phyloP scores from a whole-genome alignment of 139 green algal genomes.

The Dunaliella sp. region DNA sequence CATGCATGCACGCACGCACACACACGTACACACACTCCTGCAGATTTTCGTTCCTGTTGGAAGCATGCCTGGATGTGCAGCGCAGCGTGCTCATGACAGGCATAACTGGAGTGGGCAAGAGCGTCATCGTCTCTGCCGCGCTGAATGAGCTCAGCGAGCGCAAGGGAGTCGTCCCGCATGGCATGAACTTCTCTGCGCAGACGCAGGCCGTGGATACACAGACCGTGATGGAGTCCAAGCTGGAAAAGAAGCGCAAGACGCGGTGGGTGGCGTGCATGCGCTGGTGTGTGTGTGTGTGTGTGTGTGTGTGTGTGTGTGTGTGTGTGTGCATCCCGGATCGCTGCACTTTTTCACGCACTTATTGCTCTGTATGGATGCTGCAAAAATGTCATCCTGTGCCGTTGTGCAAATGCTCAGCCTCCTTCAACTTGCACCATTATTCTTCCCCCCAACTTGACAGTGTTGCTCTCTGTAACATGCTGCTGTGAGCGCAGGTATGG shows the following conservation, averaged over 20 bases:
- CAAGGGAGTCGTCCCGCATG: constrained; percentile 61
- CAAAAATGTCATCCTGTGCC: too few relatives aligned
- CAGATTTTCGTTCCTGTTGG: constrained; percentile 62
- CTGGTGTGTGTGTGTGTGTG: too few relatives aligned
- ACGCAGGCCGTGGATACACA: constrained; percentile 73
- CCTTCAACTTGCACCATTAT: too few relatives aligned
- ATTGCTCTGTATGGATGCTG: too few relatives aligned
- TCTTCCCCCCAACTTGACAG: too few relatives aligned
- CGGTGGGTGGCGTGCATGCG: constrained; percentile 17
- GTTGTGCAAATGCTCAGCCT: too few relatives aligned
- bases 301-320: too few relatives aligned
- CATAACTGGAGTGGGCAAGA: constrained; percentile 80
- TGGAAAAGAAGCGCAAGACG: constrained; percentile 85
- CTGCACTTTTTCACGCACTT: too few relatives aligned
- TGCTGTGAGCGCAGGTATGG: too few relatives aligned
- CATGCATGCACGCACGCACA: background rate
- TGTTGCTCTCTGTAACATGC: too few relatives aligned
- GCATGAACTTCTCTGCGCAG: constrained; percentile 82
- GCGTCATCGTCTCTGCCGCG: constrained; percentile 55
- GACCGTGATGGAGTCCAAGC: constrained; percentile 74
- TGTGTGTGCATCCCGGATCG: too few relatives aligned
- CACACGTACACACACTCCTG: background rate
- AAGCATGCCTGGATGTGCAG: constrained; percentile 62
- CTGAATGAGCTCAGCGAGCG: constrained; percentile 49
- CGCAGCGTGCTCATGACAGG: constrained; percentile 72